phyloP scores from a whole-genome alignment of 2,329 filamentous ascomycete genomes.

The Exophiala xenobiotica region DNA sequence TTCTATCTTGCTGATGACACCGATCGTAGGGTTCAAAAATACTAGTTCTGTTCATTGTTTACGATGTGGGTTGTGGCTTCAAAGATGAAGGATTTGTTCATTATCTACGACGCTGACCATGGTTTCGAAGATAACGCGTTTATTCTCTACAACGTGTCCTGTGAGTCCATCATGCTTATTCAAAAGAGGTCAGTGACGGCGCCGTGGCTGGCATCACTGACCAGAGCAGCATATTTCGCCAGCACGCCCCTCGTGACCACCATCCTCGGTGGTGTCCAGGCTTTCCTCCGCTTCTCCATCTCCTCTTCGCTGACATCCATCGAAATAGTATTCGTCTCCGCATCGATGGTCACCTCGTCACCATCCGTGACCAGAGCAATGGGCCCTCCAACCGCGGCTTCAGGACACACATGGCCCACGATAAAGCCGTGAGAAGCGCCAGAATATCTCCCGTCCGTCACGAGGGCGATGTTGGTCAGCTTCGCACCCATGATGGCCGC shows the following conservation, averaged over 20 bases:
- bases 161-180: slow-evolving; percentile 1
- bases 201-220: slow-evolving; percentile 88
- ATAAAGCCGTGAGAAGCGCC: slow-evolving; percentile 91
- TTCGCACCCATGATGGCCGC: slow-evolving; percentile 92
- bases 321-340: slow-evolving; percentile 68
- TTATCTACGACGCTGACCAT: too few species aligned
- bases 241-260: slow-evolving; percentile 77
- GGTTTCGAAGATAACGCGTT: too few species aligned
- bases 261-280: slow-evolving; percentile 70
- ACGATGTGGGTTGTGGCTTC: too few species aligned
- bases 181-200: slow-evolving; percentile 77
- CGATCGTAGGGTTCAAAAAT: too few species aligned
- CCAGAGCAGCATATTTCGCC: slow-evolving; percentile 85
- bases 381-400: slow-evolving; percentile 84
- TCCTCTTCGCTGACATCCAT: slow-evolving; percentile 74
- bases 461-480: slow-evolving; percentile 80
- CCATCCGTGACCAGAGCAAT: slow-evolving; percentile 80
- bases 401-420: slow-evolving; percentile 87
- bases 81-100: too few species aligned
- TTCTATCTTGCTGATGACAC: too few species aligned
- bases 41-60: too few species aligned
- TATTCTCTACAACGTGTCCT: too few species aligned
- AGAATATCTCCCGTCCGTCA: slow-evolving; percentile 87
- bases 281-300: slow-evolving; percentile 60
- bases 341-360: slow-evolving; percentile 83